Percentiles rank a stretch among this genome's conserved stretches.
Evolutionary conservation across 2,329 filamentous ascomycete species (phyloP).

Genomic region (Chaetothyriales sp.): DNA sequence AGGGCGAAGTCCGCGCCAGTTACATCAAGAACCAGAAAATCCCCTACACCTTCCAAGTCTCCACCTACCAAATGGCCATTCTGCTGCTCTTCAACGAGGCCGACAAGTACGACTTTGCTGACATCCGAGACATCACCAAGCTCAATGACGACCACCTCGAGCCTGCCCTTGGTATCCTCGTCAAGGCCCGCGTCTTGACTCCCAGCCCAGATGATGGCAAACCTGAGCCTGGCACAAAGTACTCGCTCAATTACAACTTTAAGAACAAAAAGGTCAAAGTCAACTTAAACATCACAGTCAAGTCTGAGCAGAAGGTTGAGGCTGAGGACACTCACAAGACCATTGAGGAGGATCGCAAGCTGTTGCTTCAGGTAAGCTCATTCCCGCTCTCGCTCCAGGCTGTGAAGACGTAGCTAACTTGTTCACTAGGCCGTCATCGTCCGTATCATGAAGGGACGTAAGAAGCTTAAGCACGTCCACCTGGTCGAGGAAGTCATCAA

Average conservation of each 20-base stretch:
- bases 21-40: conserved; percentile 83
- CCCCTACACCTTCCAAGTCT: conserved; percentile 92
- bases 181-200: conserved; percentile 82
- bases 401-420: conserved; percentile 8
- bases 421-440: conserved; percentile 75
- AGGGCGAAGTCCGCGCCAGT: conserved; percentile 87
- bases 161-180: conserved; percentile 66
- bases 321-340: conserved; percentile 97
- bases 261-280: conserved; percentile 97
- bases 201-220: conserved; percentile 59
- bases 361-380: conserved; percentile 74
- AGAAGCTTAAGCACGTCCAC: conserved; percentile 95
- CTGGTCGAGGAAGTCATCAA: conserved; percentile 90
- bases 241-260: conserved; percentile 82
- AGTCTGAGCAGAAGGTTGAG: conserved; percentile 91
- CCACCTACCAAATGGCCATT: conserved; percentile 95
- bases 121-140: conserved; percentile 68
- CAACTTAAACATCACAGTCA: conserved; percentile 87
- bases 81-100: conserved; percentile 87
- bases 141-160: conserved; percentile 72
- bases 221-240: conserved; percentile 60
- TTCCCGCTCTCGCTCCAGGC: conserved; percentile 18
- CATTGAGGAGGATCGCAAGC: conserved; percentile 93
- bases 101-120: conserved; percentile 71
- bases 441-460: conserved; percentile 98